These are phyloP conservation scores for Protomyces macrosporus DNA, from an alignment of 1,139 yeast species.

Conservation along the genomic window DNA sequence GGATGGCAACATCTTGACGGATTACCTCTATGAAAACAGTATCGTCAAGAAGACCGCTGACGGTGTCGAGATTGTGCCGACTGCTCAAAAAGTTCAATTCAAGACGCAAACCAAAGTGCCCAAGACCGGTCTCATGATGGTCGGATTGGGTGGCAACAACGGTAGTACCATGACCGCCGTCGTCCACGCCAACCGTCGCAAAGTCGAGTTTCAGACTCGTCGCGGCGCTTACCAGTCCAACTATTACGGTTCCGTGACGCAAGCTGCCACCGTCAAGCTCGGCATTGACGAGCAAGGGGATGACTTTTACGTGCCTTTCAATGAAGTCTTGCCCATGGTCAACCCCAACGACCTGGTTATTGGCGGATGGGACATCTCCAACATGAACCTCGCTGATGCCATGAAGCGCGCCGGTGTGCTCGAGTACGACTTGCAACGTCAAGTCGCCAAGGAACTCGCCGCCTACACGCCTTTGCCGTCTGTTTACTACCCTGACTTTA, in stretches of 20 bases:
- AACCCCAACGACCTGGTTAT: slow-evolving; percentile 85
- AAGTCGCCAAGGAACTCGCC: slow-evolving; percentile 63
- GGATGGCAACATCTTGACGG: slow-evolving; percentile 50
- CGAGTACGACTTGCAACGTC: slow-evolving; percentile 76
- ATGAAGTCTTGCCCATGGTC: slow-evolving; percentile 78
- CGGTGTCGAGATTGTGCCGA: slow-evolving; percentile 62
- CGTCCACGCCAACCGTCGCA: slow-evolving; percentile 75
- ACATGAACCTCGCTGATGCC: slow-evolving; percentile 65
- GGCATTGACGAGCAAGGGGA: slow-evolving; percentile 79
- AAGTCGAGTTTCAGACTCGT: slow-evolving; percentile 73
- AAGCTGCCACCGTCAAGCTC: slow-evolving; percentile 80
- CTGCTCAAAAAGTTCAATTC: slow-evolving; percentile 70
- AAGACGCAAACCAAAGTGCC: slow-evolving; percentile 78
- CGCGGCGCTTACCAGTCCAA: slow-evolving; percentile 76
- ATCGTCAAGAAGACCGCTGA: slow-evolving; percentile 53
- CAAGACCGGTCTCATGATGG: slow-evolving; percentile 74
- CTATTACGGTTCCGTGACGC: slow-evolving; percentile 95
- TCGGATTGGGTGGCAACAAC: slow-evolving; percentile 95
- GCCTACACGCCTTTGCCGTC: slow-evolving; percentile 71
- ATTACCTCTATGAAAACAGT: slow-evolving; percentile 67
- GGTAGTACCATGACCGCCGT: slow-evolving; percentile 89
- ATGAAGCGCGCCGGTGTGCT: slow-evolving; percentile 82
- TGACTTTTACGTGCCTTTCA: slow-evolving; percentile 91
- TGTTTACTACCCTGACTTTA: slow-evolving; percentile 90
- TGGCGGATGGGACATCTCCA: slow-evolving; percentile 92